Percentiles rank a stretch among this genome's conserved stretches.
Conservation (phyloP, 176 grass and related monocot species). For the Zoysia pacifica region DNA sequence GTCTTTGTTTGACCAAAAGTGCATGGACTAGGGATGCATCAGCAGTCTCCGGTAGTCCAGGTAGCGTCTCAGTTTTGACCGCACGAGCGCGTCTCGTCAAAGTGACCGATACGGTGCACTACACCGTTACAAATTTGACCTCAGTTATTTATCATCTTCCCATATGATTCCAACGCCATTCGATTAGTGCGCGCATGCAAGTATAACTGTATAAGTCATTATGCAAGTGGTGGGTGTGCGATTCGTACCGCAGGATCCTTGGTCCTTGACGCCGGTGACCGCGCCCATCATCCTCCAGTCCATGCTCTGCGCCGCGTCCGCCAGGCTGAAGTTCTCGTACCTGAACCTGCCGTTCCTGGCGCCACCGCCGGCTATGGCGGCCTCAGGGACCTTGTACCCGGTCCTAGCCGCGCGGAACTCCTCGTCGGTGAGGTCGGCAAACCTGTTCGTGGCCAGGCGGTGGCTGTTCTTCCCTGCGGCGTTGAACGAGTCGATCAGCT, state of each 20-base stretch:
- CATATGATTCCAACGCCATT: neutral
- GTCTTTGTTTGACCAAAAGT: slow-evolving; percentile 17
- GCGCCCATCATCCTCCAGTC: slow-evolving; percentile 64
- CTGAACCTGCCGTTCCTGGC: slow-evolving; percentile 28
- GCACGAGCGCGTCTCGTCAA: neutral
- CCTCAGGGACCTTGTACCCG: slow-evolving; percentile 13
- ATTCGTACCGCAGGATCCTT: slow-evolving; percentile 57
- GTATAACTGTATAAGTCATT: neutral
- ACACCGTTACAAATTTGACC: neutral
- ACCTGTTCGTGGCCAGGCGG: slow-evolving; percentile 51
- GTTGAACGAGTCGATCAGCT: slow-evolving; percentile 55
- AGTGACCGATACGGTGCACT: neutral
- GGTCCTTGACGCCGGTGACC: slow-evolving; percentile 73
- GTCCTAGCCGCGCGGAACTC: slow-evolving; percentile 54
- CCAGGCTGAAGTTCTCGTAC: slow-evolving; percentile 60
- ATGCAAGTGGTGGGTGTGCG: slow-evolving; percentile 8
- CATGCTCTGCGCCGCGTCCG: slow-evolving; percentile 28
- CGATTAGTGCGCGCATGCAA: neutral
- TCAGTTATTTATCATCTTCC: neutral
- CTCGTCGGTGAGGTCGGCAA: slow-evolving; percentile 69
- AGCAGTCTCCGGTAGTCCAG: neutral
- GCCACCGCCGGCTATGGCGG: neutral
- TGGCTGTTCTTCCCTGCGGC: slow-evolving; percentile 42
- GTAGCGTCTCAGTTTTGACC: slow-evolving; percentile 37
- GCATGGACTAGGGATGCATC: neutral